A percentile compares a stretch with the other conserved stretches of the same genome.
Conservation (phyloP, 2,329 filamentous ascomycete species). For the Chaetomiaceae sp. region DNA sequence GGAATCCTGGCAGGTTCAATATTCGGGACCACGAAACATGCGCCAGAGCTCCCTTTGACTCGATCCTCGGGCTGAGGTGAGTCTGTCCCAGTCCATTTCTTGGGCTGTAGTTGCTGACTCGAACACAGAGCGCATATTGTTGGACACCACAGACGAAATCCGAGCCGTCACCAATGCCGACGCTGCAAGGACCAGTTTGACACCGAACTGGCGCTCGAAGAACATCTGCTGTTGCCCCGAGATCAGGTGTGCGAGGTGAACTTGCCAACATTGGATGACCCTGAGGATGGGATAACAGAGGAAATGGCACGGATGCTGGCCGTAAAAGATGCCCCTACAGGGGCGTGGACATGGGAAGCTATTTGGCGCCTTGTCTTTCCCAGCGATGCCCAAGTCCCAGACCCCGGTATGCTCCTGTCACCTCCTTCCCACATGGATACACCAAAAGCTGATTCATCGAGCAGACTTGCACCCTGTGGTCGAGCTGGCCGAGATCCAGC, state of each 20-base stretch:
- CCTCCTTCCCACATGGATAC: neutral
- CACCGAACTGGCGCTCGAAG: constrained; percentile 4
- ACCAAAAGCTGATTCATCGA: neutral
- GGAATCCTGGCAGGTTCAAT: constrained; percentile 42
- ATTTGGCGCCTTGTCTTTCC: constrained; percentile 23
- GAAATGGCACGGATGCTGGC: constrained; percentile 5
- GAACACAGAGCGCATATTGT: constrained; percentile 20
- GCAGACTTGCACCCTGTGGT: constrained; percentile 22
- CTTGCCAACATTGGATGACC: neutral
- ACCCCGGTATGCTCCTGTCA: constrained; percentile 17
- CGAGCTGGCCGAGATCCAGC: constrained; percentile 24
- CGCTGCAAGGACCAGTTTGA: constrained; percentile 19
- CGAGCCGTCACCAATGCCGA: constrained; percentile 12
- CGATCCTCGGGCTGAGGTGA: constrained; percentile 39
- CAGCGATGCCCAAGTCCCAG: constrained; percentile 12
- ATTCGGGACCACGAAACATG: constrained; percentile 42
- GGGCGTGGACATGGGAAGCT: constrained; percentile 18
- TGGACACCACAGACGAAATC: constrained; percentile 9
- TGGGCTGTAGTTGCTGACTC: neutral
- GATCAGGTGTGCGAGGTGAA: constrained; percentile 24
- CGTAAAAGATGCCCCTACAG: neutral
- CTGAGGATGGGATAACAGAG: constrained; percentile 22
- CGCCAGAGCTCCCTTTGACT: constrained; percentile 40
- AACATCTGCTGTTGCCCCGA: constrained; percentile 20
- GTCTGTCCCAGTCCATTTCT: neutral